These are phyloP conservation scores for Fraxinus baroniana DNA, from an alignment of 305 asterid species.

Conservation along the genomic window DNA sequence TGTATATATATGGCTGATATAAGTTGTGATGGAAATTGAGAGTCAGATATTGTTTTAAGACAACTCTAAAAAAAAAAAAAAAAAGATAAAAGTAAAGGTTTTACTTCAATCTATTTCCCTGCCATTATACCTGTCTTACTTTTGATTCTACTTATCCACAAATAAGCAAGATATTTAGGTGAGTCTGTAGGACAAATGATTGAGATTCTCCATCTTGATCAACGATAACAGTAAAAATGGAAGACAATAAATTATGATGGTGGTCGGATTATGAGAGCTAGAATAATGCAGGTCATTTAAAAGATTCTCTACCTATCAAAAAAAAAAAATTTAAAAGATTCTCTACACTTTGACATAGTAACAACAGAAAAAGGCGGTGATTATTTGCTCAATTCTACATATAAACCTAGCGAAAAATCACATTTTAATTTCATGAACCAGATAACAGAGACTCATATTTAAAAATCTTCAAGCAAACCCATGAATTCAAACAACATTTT, in stretches of 20 bases:
- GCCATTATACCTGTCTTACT: neutral
- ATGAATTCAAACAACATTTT: neutral
- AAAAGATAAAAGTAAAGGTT: neutral
- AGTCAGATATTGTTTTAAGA: neutral
- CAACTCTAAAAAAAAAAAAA: neutral
- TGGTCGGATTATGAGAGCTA: neutral
- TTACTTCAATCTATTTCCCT: neutral
- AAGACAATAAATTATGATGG: neutral
- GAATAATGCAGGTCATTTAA: neutral
- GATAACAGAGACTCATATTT: neutral
- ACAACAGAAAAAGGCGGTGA: neutral
- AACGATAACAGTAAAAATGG: neutral
- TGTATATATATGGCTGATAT: neutral
- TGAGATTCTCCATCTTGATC: neutral
- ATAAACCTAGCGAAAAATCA: neutral
- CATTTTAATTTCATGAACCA: neutral
- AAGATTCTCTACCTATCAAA: neutral
- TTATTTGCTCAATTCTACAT: conserved; percentile 1
- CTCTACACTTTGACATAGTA: neutral
- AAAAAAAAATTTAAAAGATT: neutral
- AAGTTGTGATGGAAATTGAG: neutral
- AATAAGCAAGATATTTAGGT: neutral
- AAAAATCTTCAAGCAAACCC: neutral
- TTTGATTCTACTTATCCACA: neutral
- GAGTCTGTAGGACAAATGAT: neutral